Conservation (phyloP, 2,329 filamentous ascomycete genomes). For the Aureobasidium vineae region DNA sequence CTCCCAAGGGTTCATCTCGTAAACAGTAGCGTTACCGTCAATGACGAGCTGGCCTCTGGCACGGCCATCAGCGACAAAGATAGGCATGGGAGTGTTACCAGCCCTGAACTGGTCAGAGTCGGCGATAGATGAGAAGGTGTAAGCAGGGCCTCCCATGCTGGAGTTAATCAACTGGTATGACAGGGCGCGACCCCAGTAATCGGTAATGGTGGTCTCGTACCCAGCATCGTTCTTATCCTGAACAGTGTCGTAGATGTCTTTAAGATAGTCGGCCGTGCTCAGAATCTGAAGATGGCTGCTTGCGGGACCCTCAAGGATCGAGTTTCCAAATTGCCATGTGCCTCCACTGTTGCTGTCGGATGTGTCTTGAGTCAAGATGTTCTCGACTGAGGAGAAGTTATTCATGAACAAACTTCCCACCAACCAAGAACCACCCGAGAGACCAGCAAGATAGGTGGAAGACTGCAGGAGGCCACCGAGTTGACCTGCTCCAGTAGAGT, state of each 20-base stretch:
- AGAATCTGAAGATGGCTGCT: constrained; percentile 53
- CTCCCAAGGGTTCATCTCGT: constrained; percentile 77
- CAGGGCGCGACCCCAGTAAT: constrained; percentile 85
- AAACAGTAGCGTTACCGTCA: constrained; percentile 69
- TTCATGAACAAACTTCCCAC: constrained; percentile 74
- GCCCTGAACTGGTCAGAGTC: constrained; percentile 60
- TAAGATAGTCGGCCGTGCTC: constrained; percentile 61
- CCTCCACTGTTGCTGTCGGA: constrained; percentile 41
- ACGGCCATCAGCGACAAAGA: constrained; percentile 69
- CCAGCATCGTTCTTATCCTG: constrained; percentile 61
- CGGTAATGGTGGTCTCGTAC: constrained; percentile 71
- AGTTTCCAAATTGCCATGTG: constrained; percentile 63
- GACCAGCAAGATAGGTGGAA: constrained; percentile 73
- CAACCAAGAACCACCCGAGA: constrained; percentile 83
- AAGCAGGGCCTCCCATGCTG: constrained; percentile 67
- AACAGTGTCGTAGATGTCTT: constrained; percentile 58
- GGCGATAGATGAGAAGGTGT: constrained; percentile 80
- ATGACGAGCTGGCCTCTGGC: constrained; percentile 61
- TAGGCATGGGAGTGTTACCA: constrained; percentile 67
- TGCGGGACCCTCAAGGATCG: constrained; percentile 60
- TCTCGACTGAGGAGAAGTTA: constrained; percentile 71
- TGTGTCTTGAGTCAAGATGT: constrained; percentile 48
- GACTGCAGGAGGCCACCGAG: constrained; percentile 79
- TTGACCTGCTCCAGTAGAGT: constrained; percentile 62
- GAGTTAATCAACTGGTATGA: constrained; percentile 81